Evolutionary conservation across 2,329 filamentous ascomycete genomes (phyloP).

Genomic region (Colletotrichum echinochloae): DNA sequence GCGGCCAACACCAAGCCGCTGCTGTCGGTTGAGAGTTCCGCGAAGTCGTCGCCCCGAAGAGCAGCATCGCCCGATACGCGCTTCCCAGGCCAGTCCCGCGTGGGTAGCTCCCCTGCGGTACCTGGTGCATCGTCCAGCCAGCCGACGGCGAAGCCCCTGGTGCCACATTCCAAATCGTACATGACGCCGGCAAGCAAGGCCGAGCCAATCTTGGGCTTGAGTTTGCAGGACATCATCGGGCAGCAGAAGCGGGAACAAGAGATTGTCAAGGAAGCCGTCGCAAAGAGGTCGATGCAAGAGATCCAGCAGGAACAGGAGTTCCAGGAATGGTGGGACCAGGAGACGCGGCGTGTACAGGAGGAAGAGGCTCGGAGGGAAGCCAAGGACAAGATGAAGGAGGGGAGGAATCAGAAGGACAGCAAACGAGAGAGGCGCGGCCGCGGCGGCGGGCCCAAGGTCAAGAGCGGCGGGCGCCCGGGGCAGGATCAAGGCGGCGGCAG

Average conservation of each 20-base stretch:
- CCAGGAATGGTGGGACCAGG: conserved; percentile 95
- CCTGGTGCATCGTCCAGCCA: conserved; percentile 46
- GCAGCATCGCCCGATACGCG: conserved; percentile 72
- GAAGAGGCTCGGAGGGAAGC: conserved; percentile 62
- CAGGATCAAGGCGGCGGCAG: conserved; percentile 17
- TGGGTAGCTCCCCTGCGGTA: conserved; percentile 49
- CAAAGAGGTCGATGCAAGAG: conserved; percentile 90
- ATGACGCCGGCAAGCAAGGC: conserved; percentile 68
- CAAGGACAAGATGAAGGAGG: conserved; percentile 58
- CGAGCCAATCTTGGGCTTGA: conserved; percentile 75
- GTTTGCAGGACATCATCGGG: conserved; percentile 88
- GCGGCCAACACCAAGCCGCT: conserved; percentile 55
- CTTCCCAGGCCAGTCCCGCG: conserved; percentile 68
- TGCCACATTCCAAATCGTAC: conserved; percentile 72
- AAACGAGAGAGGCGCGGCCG: conserved; percentile 43
- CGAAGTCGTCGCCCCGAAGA: conserved; percentile 57
- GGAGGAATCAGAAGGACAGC: conserved; percentile 45
- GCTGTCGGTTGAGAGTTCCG: conserved; percentile 56
- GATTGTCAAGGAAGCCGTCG: conserved; percentile 82
- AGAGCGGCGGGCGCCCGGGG: neutral
- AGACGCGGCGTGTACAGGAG: conserved; percentile 78
- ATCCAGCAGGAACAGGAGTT: conserved; percentile 98
- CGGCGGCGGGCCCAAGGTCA: conserved; percentile 45
- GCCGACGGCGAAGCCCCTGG: conserved; percentile 55
- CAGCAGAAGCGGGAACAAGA: conserved; percentile 89